Evolutionary conservation across 2,329 filamentous ascomycete genomes (phyloP).

Genomic region (Blastomyces gilchristii): DNA sequence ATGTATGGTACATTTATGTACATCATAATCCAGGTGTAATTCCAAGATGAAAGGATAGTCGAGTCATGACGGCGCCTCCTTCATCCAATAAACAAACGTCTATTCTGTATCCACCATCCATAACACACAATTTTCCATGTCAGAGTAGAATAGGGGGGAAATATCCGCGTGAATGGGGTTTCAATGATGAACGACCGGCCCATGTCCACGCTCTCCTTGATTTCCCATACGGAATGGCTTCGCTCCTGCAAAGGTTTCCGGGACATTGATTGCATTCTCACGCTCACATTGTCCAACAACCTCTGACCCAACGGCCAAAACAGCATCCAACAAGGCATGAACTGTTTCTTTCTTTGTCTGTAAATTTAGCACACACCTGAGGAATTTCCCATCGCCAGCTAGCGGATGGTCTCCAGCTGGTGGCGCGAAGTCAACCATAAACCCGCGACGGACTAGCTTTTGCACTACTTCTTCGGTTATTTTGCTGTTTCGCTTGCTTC

Average conservation of each 20-base stretch:
- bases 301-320: conserved; percentile 40
- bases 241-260: background rate
- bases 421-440: conserved; percentile 60
- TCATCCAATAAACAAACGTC: background rate
- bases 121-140: background rate
- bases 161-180: background rate
- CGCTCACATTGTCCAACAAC: conserved; percentile 20
- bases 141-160: too few species aligned
- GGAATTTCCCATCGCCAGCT: conserved; percentile 52
- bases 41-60: background rate
- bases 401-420: conserved; percentile 40
- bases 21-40: background rate
- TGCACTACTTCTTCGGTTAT: conserved; percentile 47
- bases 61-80: background rate
- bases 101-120: background rate
- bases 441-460: conserved; percentile 48
- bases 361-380: conserved; percentile 58
- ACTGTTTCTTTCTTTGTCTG: conserved; percentile 50
- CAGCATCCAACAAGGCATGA: conserved; percentile 51
- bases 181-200: conserved; percentile 23
- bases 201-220: conserved; percentile 27
- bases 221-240: conserved; percentile 15
- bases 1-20: too few species aligned
- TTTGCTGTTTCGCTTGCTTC: conserved; percentile 42
- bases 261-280: background rate